phyloP scores from a whole-genome alignment of 495 filamentous ascomycete genomes.

The Xylaria castorea region DNA sequence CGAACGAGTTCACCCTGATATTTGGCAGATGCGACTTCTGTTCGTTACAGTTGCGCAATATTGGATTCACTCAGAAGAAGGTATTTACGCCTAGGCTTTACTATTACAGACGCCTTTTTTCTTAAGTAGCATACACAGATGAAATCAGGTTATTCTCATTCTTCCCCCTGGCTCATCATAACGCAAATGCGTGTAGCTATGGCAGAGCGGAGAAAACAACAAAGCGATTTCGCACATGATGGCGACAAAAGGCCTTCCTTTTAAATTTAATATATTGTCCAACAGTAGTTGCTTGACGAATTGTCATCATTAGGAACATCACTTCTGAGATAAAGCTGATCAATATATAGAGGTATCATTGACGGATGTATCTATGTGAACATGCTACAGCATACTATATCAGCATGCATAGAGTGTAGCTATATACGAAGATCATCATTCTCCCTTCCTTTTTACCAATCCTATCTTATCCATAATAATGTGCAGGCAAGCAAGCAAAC shows the following conservation, averaged over 20 bases:
- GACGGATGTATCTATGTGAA: neutral
- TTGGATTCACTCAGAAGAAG: no score
- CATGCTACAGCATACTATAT: neutral
- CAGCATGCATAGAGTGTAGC: neutral
- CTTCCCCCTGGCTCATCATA: neutral
- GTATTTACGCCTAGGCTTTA: no score
- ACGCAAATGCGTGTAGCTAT: neutral
- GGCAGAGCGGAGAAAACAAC: neutral
- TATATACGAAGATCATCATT: neutral
- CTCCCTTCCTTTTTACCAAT: slow-evolving; percentile 11
- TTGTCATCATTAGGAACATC: neutral
- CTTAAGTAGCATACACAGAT: neutral
- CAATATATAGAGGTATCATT: slow-evolving; percentile 15
- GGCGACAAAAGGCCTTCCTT: neutral
- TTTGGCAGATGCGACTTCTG: neutral
- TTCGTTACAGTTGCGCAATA: neutral
- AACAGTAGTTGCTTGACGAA: neutral
- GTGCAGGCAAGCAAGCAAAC: slow-evolving; percentile 22
- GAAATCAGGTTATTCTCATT: neutral
- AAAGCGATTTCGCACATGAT: neutral
- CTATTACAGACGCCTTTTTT: no score
- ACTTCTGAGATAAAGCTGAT: neutral
- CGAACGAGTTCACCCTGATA: no score
- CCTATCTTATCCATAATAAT: slow-evolving; percentile 15
- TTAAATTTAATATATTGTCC: no score